Base-by-base conservation (phyloP, 2,329 filamentous ascomycete genomes). In the Ambrosiella beaveri region DNA sequence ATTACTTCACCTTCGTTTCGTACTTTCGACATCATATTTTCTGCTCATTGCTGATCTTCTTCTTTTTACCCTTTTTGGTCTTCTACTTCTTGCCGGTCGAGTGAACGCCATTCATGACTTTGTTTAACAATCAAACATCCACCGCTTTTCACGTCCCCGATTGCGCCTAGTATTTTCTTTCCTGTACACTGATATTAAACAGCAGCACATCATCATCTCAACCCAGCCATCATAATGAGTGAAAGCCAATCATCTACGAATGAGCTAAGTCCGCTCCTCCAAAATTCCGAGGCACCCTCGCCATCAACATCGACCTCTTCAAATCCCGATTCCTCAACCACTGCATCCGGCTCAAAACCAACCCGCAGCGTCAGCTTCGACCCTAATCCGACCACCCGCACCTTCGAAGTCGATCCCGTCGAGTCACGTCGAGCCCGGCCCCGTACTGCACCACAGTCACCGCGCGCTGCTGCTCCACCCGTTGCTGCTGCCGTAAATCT, bases 341-440 rank as follows among this genome's bases (percentile, higher is more conserved):
- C 3, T 9, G 75, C 72, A 61, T 72, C 75, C 13, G 65, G 73
- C 55, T 38, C 51, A 53, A 53, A 53, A 53, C 51, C 51, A n/a
- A 12, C 35, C 13, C 79, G 85, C 63, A 86, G 75, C 64, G 86
- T 91, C 65, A 89, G 85, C 12, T 90, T 91, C 74, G 86, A 87
- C 66, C 77, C 84, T 3, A 82, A 84, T 62, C 79, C 81, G 41
- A 76, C 82, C 51, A 75, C 78, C n/a, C 75, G 76, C 62, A 81
- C 79, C 15, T 77, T 82, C 64, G 77, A 79, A 63, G 74, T 76
- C 17, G 73, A 74, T 50, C 64, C 72, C 57, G 57, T 61, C 54
- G 62, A 63, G 54, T 61, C 66, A 19, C 67, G 65, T 63, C 65
- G 64, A 57, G 72, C 69, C 49, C 68, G 74, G 39, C 69, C 70